Base-by-base conservation (phyloP, 2,329 filamentous ascomycete genomes). In the Colletotrichum falcatum region DNA sequence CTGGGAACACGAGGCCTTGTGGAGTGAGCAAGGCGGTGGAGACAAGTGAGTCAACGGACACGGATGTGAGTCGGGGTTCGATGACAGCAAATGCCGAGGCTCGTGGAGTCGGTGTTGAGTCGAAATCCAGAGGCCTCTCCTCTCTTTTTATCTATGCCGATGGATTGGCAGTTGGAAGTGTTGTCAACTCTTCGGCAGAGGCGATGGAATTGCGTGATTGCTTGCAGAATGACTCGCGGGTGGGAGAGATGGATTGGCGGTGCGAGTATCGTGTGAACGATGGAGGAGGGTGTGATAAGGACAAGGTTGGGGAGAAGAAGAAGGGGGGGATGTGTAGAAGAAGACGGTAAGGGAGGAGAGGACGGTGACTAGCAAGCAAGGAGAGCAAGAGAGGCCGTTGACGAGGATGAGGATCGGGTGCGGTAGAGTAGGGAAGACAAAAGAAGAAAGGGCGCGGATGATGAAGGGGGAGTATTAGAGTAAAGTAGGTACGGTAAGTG, bases 401-500 rank as follows among this genome's bases (percentile, higher is more conserved):
- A 65, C 60, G 56, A 71, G 48, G 54, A 71, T 58, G 61, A 60
- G 44, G 62, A 55, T 53, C 30, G 53, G 65, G 71, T 53, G 44
- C 26, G 48, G 59, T 67, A 58, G 61, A 53, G 39, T 44, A 66
- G 64, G 58, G 58, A 35, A 49, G 18, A 35, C 39, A 12, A 61
- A 37, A 23, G 54, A 65, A 49, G 53, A 44, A 51, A 60, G 39
- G 61, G 30, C 48, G 70, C 60, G 46, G 67, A 61, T 59, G 62
- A 37, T 51, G 59, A 70, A 67, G 60, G 62, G 65, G 74, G 66
- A 73, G 72, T 65, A 71, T 60, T 67, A 60, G 58, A 75, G 72
- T 74, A 75, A 77, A 76, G 67, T 64, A 67, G 68, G 30, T 33
- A 33, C 3, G 30, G 70, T 64, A 70, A 65, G 63, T 63, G 62